phyloP scores from a whole-genome alignment of 2,329 filamentous ascomycete genomes.

The Ambrosiella xylebori region DNA sequence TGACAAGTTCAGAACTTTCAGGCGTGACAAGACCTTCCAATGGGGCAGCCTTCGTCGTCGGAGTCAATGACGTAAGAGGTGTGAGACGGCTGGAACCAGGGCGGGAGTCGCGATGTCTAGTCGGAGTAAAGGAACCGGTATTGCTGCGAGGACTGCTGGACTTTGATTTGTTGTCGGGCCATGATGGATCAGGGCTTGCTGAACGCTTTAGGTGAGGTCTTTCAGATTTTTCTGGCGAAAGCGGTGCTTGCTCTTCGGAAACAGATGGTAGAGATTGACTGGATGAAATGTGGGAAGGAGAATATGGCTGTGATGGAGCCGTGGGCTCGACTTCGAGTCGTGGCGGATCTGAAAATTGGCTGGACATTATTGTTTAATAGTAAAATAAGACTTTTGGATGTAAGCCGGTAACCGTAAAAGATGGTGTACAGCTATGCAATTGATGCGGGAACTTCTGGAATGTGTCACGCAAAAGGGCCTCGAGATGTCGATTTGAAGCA shows the following conservation, averaged over 20 bases:
- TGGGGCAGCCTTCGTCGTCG: slow-evolving; percentile 4
- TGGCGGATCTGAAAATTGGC: not conserved
- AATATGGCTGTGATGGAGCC: not conserved
- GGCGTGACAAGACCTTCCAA: slow-evolving; percentile 5
- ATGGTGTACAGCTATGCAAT: not conserved
- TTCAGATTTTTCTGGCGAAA: slow-evolving; percentile 4
- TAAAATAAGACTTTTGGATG: too few species aligned
- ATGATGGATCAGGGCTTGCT: slow-evolving; percentile 4
- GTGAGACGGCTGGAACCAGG: slow-evolving; percentile 6
- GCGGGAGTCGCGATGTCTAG: slow-evolving; percentile 2
- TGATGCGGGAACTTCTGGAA: not conserved
- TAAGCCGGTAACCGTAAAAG: too few species aligned
- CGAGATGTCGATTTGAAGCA: not conserved
- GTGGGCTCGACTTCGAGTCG: not conserved
- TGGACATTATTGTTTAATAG: not conserved
- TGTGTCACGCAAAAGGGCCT: not conserved
- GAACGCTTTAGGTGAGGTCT: slow-evolving; percentile 6
- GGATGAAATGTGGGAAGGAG: not conserved
- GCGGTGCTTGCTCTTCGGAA: not conserved
- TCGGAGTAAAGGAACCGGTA: not conserved
- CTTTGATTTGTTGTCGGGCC: slow-evolving; percentile 6
- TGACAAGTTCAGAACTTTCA: slow-evolving; percentile 1
- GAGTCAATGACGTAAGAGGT: slow-evolving; percentile 3
- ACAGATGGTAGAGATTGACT: not conserved
- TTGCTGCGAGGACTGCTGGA: slow-evolving; percentile 1